Conservation (phyloP, 306 rosid species). For the Gastrolobium bilobum region DNA sequence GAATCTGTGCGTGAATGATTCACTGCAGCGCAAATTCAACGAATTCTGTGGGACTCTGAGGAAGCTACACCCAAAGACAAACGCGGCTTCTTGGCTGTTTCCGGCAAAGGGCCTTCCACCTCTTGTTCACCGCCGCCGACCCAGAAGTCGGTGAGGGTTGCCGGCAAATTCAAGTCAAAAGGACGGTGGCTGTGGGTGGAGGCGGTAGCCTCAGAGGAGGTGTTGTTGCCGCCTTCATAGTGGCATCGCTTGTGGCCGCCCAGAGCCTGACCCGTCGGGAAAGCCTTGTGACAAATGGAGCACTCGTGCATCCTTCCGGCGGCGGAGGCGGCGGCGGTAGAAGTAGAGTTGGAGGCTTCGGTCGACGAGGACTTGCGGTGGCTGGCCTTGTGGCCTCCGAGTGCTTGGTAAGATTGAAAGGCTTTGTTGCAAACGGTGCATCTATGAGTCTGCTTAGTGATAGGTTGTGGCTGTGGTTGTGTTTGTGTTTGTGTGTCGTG, state of each 20-base stretch:
- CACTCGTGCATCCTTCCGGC: conserved; percentile 65
- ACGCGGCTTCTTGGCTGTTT: too few relatives aligned
- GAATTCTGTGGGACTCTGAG: too few relatives aligned
- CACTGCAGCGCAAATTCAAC: too few relatives aligned
- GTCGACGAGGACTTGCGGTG: conserved; percentile 63
- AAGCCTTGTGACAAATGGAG: conserved; percentile 74
- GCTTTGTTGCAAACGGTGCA: conserved; percentile 68
- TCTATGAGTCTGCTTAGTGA: conserved; percentile 41
- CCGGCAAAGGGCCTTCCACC: too few relatives aligned
- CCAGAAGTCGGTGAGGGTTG: conserved; percentile 17
- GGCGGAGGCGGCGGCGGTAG: conserved; percentile 11
- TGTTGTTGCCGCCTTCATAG: conserved; percentile 66
- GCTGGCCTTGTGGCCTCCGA: conserved; percentile 83
- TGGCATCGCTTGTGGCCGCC: conserved; percentile 85
- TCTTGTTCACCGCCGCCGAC: too few relatives aligned
- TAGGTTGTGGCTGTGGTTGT: conserved; percentile 16
- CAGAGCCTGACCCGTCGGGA: conserved; percentile 79
- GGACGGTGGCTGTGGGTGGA: conserved; percentile 58
- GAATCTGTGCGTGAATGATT: too few relatives aligned
- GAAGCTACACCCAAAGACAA: too few relatives aligned
- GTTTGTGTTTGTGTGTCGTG: neutral
- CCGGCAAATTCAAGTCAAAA: conserved; percentile 73
- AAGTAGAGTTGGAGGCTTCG: neutral
- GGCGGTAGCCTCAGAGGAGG: conserved; percentile 21
- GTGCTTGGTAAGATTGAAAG: conserved; percentile 73